Conservation (phyloP, 2,329 filamentous ascomycete species). For the Colletotrichum euphorbiae region DNA sequence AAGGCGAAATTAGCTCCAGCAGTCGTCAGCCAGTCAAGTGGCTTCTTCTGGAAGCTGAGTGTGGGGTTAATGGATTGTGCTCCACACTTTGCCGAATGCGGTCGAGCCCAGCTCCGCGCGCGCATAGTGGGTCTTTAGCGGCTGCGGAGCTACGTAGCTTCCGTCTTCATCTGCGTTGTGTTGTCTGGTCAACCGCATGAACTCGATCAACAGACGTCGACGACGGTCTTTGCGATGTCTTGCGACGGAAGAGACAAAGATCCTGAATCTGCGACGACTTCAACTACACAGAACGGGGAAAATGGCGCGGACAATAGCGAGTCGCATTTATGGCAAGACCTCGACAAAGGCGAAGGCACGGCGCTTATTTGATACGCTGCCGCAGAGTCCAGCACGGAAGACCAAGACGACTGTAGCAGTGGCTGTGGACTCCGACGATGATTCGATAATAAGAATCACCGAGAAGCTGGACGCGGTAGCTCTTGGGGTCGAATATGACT, state of each 20-base stretch:
- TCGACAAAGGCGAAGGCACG: constrained; percentile 60
- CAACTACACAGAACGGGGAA: constrained; percentile 36
- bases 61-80: constrained; percentile 27
- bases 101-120: constrained; percentile 27
- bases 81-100: constrained; percentile 27
- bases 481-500: constrained; percentile 43
- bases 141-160: constrained; percentile 16
- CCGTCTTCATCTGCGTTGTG: constrained; percentile 9
- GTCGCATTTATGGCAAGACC: constrained; percentile 64
- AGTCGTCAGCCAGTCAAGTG: constrained; percentile 37
- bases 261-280: neutral
- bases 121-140: constrained; percentile 15
- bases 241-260: neutral
- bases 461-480: constrained; percentile 49
- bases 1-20: constrained; percentile 37
- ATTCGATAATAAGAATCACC: constrained; percentile 48
- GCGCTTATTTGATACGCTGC: constrained; percentile 63
- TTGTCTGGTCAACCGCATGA: constrained; percentile 28
- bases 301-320: constrained; percentile 59
- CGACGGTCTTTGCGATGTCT: constrained; percentile 14
- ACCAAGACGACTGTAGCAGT: constrained; percentile 26
- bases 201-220: constrained; percentile 33
- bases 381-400: constrained; percentile 60
- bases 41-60: constrained; percentile 37
- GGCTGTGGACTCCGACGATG: constrained; percentile 29